Evolutionary conservation across 2,329 filamentous ascomycete genomes (phyloP).

Genomic region (Penicillium fuscoglaucum): DNA sequence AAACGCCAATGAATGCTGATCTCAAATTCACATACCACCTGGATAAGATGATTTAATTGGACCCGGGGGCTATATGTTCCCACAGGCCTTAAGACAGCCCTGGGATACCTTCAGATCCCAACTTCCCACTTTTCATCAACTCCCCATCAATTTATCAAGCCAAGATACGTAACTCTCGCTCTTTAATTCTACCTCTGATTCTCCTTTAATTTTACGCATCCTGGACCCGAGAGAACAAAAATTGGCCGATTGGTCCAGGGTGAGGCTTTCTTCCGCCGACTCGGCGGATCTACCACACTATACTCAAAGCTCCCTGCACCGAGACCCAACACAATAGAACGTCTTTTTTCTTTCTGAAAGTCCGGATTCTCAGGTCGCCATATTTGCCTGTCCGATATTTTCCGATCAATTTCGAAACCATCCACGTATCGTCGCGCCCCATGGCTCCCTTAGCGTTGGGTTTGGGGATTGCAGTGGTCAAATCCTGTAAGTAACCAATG

Average conservation of each 20-base stretch:
- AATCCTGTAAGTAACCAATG: not conserved
- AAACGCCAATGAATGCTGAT: not conserved
- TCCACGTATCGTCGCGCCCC: not conserved
- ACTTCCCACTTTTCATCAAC: not conserved
- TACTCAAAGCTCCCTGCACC: not conserved
- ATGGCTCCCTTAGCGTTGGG: not conserved
- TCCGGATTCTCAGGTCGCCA: rapidly evolving
- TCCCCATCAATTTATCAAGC: not conserved
- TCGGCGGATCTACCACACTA: not conserved
- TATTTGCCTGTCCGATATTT: too few species aligned
- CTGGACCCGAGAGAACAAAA: not conserved
- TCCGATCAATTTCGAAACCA: not conserved
- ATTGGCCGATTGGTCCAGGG: not conserved
- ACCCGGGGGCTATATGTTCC: not conserved
- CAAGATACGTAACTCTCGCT: too few species aligned
- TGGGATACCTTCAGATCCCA: not conserved
- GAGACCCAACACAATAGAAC: not conserved
- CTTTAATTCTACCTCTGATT: too few species aligned
- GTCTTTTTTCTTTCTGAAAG: not conserved
- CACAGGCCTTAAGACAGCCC: too few species aligned
- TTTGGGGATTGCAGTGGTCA: not conserved
- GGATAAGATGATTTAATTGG: not conserved
- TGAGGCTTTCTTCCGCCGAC: not conserved
- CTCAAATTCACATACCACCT: not conserved
- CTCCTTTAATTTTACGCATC: not conserved